Evolutionary conservation across 1,284 basidiomycete genomes (phyloP), one percentile per base, ranked within the genome.

Genomic region (Phellopilus nigrolimitatus): DNA sequence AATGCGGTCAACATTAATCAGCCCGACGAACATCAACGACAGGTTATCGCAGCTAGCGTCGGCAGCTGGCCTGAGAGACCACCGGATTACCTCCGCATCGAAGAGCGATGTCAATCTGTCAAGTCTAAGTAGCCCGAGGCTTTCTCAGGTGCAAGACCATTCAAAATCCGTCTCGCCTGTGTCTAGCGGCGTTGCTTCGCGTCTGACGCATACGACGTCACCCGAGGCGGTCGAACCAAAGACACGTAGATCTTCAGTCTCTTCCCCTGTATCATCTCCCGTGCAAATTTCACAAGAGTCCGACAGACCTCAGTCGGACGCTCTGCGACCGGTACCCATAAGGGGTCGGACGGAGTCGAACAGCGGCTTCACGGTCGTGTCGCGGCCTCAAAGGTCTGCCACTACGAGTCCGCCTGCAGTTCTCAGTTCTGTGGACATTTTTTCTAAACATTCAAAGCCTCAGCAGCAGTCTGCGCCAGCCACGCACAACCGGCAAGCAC

Each of bases 401-500:
- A 46, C n/a, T n/a, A n/a, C 49, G 6, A 39, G 36, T 40, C 49
- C 53, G 4, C 43, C 40, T 10, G 52, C 54, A 2, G 34, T 47
- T 12, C 22, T 25, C 8, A 42, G 28, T 33, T 47, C 50, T n/a
- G 34, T 39, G 13, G 31, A 28, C 33, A n/a, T 12, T 28, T 25
- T 39, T 38, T 27, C 51, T 9, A 41, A 42, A 21, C 13, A 45
- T 25, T 15, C 15, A n/a, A n/a, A n/a, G n/a, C n/a, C n/a, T n/a
- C 36, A 15, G 33, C 34, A 36, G 40, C 19, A 25, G 21, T 8
- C 36, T 13, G 5, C 28, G 4, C 24, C 81, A 21, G 76, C 76
- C 10, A 83, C 88, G 50, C 77, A 78, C 52, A 72, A 77, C 56
- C 76, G 83, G 24, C 70, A 46, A 4, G 17, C 76, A 37, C 76